Percentiles rank a stretch among this genome's conserved stretches.
Evolutionary conservation across 176 grass and related monocot species (phyloP).

Genomic region (Phoenix roebelenii): DNA sequence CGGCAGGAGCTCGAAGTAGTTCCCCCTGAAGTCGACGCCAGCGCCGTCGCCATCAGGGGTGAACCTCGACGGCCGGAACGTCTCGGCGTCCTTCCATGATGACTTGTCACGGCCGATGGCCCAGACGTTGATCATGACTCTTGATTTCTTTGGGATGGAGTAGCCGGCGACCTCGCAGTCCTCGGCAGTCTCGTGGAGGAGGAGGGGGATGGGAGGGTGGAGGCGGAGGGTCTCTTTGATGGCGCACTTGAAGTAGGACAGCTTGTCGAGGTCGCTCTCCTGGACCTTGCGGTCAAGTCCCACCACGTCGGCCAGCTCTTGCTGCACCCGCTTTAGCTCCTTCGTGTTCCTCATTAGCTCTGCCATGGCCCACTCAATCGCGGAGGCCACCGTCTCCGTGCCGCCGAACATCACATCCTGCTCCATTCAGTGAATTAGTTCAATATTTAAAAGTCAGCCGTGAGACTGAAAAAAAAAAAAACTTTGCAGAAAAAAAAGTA

Average conservation of each 20-base stretch:
- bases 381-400: slow-evolving; percentile 86
- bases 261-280: slow-evolving; percentile 68
- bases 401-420: slow-evolving; percentile 99
- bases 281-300: slow-evolving; percentile 48
- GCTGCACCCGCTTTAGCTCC: slow-evolving; percentile 49
- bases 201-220: slow-evolving; percentile 88
- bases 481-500: neutral
- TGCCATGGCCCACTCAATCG: slow-evolving; percentile 84
- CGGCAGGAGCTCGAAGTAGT: slow-evolving; percentile 78
- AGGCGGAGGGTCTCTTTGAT: slow-evolving; percentile 93
- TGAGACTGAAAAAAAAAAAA: neutral
- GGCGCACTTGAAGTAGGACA: slow-evolving; percentile 73
- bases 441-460: neutral
- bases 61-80: slow-evolving; percentile 58
- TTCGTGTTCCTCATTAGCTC: slow-evolving; percentile 83
- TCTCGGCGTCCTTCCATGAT: slow-evolving; percentile 64
- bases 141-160: slow-evolving; percentile 45
- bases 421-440: neutral
- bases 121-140: slow-evolving; percentile 81
- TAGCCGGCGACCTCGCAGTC: slow-evolving; percentile 64
- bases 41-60: slow-evolving; percentile 17
- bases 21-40: slow-evolving; percentile 72
- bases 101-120: slow-evolving; percentile 57
- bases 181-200: slow-evolving; percentile 73
- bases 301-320: slow-evolving; percentile 50